phyloP scores from a whole-genome alignment of 2,329 filamentous ascomycete genomes.

The Sporothrix brunneoviolacea region DNA sequence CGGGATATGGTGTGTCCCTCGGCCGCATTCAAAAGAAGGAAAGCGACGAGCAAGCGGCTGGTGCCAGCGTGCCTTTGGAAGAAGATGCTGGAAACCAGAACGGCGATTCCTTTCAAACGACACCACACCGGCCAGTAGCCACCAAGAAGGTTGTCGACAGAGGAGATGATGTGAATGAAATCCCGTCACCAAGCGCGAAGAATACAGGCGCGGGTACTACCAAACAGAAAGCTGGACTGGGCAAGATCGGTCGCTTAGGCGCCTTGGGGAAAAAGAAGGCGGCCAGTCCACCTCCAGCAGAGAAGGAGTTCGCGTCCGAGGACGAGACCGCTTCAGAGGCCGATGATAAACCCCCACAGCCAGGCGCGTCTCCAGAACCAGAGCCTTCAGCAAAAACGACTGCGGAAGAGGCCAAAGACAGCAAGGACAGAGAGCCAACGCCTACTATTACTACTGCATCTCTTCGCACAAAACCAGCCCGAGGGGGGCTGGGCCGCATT shows the following conservation, averaged over 20 bases:
- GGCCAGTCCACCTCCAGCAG: conserved; percentile 35
- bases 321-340: conserved; percentile 39
- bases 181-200: neutral
- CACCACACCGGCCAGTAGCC: neutral
- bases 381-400: too few species aligned
- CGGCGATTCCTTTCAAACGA: conserved; percentile 14
- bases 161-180: neutral
- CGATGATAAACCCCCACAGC: conserved; percentile 25
- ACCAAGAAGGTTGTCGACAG: neutral
- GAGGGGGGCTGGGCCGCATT: conserved; percentile 35
- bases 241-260: conserved; percentile 11
- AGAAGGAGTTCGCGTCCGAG: neutral
- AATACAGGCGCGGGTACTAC: too few species aligned
- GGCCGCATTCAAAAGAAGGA: too few species aligned
- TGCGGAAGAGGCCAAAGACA: too few species aligned
- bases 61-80: too few species aligned
- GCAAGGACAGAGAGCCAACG: too few species aligned
- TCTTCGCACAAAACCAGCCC: conserved; percentile 13
- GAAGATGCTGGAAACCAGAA: conserved; percentile 13
- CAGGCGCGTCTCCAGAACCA: too few species aligned
- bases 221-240: too few species aligned
- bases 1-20: conserved; percentile 24
- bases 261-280: conserved; percentile 32
- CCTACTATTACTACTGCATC: too few species aligned
- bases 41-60: too few species aligned